These are phyloP conservation scores for Apiotrichum brassicae DNA, from an alignment of 1,284 basidiomycete genomes.

Conservation along the genomic window DNA sequence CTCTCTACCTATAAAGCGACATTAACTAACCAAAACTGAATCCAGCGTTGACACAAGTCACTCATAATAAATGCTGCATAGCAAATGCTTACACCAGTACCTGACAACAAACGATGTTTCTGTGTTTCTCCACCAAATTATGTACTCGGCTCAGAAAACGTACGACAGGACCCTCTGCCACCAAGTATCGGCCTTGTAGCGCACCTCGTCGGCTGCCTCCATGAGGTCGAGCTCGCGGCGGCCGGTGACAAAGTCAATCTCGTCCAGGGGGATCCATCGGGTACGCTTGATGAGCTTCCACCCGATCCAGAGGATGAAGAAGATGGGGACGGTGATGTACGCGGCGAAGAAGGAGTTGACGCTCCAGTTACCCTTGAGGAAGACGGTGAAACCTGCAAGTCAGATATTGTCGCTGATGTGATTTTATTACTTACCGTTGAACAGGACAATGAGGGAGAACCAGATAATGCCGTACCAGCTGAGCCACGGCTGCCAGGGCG, in stretches of 20 bases:
- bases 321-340: constrained; percentile 39
- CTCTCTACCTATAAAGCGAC: too few species aligned
- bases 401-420: too few species aligned
- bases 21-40: too few species aligned
- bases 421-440: constrained; percentile 22
- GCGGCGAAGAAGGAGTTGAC: constrained; percentile 40
- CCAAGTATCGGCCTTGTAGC: constrained; percentile 20
- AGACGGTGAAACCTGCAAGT: constrained; percentile 53
- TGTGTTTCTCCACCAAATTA: too few species aligned
- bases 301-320: constrained; percentile 52
- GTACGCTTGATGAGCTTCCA: constrained; percentile 58
- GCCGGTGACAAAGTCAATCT: constrained; percentile 62
- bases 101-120: too few species aligned
- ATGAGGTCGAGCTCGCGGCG: constrained; percentile 59
- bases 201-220: constrained; percentile 44
- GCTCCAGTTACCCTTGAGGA: constrained; percentile 57
- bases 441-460: constrained; percentile 36
- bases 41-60: too few species aligned
- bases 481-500: constrained; percentile 17
- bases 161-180: constrained; percentile 22
- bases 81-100: too few species aligned
- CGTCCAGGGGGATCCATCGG: constrained; percentile 50
- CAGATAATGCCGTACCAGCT: constrained; percentile 24
- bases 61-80: too few species aligned
- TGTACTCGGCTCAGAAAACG: constrained; percentile 24